A percentile compares a stretch with the other conserved stretches of the same genome.
Conservation (phyloP, 2,329 filamentous ascomycete genomes). For the Aulographum hederae region DNA sequence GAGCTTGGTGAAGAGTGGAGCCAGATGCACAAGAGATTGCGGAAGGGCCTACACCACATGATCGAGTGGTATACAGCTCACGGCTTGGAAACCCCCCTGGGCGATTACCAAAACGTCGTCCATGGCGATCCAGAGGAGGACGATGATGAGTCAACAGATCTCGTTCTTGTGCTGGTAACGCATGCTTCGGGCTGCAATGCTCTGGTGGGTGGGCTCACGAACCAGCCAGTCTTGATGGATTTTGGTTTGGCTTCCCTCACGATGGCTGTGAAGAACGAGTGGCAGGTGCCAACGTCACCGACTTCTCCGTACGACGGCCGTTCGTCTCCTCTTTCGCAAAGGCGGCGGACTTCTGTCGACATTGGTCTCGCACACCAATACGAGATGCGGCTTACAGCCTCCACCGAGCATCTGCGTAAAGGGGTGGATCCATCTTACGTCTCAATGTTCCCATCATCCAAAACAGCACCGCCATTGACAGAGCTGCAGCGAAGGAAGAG, state of each 20-base stretch:
- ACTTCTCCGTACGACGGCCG: slow-evolving; percentile 8
- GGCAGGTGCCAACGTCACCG: slow-evolving; percentile 7
- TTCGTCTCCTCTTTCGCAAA: slow-evolving; percentile 10
- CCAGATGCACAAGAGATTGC: slow-evolving; percentile 80
- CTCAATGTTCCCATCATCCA: slow-evolving; percentile 5
- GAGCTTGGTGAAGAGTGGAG: slow-evolving; percentile 89
- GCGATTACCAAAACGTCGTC: slow-evolving; percentile 15
- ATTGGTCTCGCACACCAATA: slow-evolving; percentile 38
- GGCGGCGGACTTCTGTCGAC: slow-evolving; percentile 22
- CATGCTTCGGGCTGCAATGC: slow-evolving; percentile 96
- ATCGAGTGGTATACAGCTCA: slow-evolving; percentile 62
- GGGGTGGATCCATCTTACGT: slow-evolving; percentile 22
- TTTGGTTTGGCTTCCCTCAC: slow-evolving; percentile 82
- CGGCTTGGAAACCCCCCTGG: slow-evolving; percentile 19
- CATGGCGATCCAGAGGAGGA: slow-evolving; percentile 14
- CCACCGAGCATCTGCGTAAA: slow-evolving; percentile 51
- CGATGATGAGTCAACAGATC: slow-evolving; percentile 48
- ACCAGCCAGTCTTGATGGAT: slow-evolving; percentile 79
- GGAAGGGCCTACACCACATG: slow-evolving; percentile 59
- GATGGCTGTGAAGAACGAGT: slow-evolving; percentile 38
- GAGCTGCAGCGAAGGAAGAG: slow-evolving; percentile 10
- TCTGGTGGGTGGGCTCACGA: slow-evolving; percentile 76
- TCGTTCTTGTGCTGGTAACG: slow-evolving; percentile 74
- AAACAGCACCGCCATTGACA: slow-evolving; percentile 8
- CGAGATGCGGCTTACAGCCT: slow-evolving; percentile 57